Evolutionary conservation across 257 asterid genomes (phyloP).

Genomic region (Capsicum chinense): DNA sequence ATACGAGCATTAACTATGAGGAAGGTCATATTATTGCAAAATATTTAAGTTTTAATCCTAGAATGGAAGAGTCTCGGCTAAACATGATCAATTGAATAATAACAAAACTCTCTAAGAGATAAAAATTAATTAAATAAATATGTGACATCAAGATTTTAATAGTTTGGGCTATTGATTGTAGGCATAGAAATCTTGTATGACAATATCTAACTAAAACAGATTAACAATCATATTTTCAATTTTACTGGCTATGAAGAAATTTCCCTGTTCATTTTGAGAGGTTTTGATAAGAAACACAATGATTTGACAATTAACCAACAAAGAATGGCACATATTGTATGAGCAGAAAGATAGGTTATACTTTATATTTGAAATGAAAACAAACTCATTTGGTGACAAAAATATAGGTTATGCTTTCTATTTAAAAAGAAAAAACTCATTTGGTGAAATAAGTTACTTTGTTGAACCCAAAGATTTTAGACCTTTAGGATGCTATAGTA

Average conservation of each 20-base stretch:
- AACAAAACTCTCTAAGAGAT: not conserved
- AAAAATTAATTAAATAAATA: not conserved
- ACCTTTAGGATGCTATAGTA: too few relatives aligned
- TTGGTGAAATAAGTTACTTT: too few relatives aligned
- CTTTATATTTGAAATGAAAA: too few relatives aligned
- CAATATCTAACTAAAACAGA: not conserved
- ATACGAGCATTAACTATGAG: not conserved
- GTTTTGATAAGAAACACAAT: not conserved
- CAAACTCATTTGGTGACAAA: too few relatives aligned
- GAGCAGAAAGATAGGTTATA: not conserved
- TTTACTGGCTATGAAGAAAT: not conserved
- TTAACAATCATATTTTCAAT: constrained; percentile 22
- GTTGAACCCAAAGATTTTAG: too few relatives aligned
- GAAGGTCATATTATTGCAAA: not conserved
- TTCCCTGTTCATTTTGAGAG: not conserved
- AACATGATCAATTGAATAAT: not conserved
- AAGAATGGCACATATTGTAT: not conserved
- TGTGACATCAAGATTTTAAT: not conserved
- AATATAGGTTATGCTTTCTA: too few relatives aligned
- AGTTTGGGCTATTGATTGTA: not conserved
- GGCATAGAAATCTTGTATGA: constrained; percentile 8
- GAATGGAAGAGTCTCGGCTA: not conserved
- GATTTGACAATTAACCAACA: not conserved
- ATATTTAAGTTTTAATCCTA: not conserved
- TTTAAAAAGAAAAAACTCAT: too few relatives aligned